Base-by-base conservation (phyloP, 208 protist species). In the Acanthamoeba lenticulata region DNA sequence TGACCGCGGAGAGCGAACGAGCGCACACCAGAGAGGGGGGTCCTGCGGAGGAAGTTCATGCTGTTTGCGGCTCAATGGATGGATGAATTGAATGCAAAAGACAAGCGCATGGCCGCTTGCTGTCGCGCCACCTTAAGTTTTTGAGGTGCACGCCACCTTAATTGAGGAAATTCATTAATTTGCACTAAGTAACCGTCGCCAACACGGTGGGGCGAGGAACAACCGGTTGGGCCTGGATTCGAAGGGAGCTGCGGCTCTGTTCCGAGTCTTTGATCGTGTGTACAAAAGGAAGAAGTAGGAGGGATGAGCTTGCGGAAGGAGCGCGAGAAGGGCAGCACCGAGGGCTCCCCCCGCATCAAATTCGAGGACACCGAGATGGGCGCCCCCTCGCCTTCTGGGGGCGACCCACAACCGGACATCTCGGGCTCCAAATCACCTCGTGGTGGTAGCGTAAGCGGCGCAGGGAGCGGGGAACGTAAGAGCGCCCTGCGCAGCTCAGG, bases 11-110 rank as follows among this genome's bases (percentile, higher is more conserved):
- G 74, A 85, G 44, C 74, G 74, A 85, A 40, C 32, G 83, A 90
- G 57, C 47, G 55, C 13, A 90, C 36, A 36, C 83, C 83, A 90
- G 83, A 90, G 38, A 90, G 83, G 1, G 83, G 83, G 83, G 83
- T 90, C 83, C 83, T 90, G 52, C 83, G 83, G 49, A 90, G 83
- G 83, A 45, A n/a, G 83, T 90, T 90, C 83, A 90, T 90, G 42
- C 55, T 90, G 7, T 72, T 6, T 67, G 4, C 5, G n/a, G 5
- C 45, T 52, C 5, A 52, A 11, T 45, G 36, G 17, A 29, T 83
- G 6, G 24, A 83, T 15, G 57, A 67, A 34, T 67, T 32, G 57
- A 67, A 38, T 19, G 32, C 34, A 74, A 42, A 74, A 40, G 38
- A 40, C 1, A 44, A 36, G 40, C 27, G 17, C 17, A 13, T 57